Evolutionary conservation across 2,329 filamentous ascomycete species (phyloP), one percentile per base, ranked within the genome.

Genomic region (Ophiostoma novo-ulmi): DNA sequence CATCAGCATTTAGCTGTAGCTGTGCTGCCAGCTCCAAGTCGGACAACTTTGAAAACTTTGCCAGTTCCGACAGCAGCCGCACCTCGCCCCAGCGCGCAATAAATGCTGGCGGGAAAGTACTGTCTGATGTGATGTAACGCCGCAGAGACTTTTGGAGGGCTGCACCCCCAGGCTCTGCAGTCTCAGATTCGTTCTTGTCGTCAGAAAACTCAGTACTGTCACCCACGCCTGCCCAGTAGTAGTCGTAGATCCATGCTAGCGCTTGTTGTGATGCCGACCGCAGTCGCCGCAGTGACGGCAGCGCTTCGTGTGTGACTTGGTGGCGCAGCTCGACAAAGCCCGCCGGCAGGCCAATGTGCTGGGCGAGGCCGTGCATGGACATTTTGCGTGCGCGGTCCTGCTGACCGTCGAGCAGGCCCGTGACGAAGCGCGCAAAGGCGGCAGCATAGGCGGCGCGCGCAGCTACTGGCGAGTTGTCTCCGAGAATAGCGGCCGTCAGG

Each of bases 291-390:
- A 97, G 82, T 1, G 89, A 89, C 0, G 94, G 94, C 71, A 97
- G 82, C 77, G 93, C 91, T 79, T 96, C 92, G 78, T 98, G 94
- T 58, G 93, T 96, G 63, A 91, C 92, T 80, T 96, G 91, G 78
- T 97, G 94, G 65, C 94, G 87, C 71, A 96, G 83, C 82, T 97
- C 93, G 70, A 97, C 93, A 79, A 97, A 96, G 0, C 90, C 89
- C 0, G 89, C 88, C 0, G 91, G 90, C 71, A 93, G 80, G 0
- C 87, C 88, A 71, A 92, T 87, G 55, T 84, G 87, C 78, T 87
- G 88, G 72, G 89, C 90, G 35, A 90, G 83, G 61, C 86, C 84
- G 79, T 91, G 90, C 91, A 93, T 93, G 80, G 85, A 89, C 81
- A 85, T 85, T 81, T 87, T 92, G 78, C 82, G 85, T 77, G 82